These are phyloP conservation scores for Guadua angustifolia DNA, from an alignment of 176 grass and related monocot species.

Conservation along the genomic window DNA sequence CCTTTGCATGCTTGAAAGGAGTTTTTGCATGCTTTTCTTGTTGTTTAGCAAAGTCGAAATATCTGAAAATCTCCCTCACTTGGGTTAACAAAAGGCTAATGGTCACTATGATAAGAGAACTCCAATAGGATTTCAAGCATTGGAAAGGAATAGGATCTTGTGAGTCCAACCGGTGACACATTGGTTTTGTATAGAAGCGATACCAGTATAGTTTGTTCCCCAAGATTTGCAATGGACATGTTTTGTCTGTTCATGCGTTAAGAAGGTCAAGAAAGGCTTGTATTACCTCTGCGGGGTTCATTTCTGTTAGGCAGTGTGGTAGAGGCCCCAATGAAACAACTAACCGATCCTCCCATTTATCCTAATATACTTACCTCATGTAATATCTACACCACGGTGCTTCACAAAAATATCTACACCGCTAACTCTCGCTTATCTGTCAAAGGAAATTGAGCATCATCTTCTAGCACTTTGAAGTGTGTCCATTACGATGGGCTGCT, in stretches of 20 bases:
- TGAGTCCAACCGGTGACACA: background rate
- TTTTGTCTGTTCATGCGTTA: conserved; percentile 17
- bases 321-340: background rate
- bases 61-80: background rate
- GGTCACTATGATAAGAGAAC: background rate
- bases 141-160: background rate
- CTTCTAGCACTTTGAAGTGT: conserved; percentile 82
- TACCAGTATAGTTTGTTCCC: background rate
- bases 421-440: conserved; percentile 34
- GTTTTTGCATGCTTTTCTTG: background rate
- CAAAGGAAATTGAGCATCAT: conserved; percentile 51
- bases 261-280: background rate
- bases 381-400: conserved; percentile 33
- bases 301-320: background rate
- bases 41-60: background rate
- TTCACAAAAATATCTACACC: too few relatives aligned
- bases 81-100: background rate
- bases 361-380: conserved; percentile 28
- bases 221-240: background rate
- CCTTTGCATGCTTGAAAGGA: too few relatives aligned
- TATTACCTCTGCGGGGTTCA: conserved; percentile 11
- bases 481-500: conserved; percentile 77
- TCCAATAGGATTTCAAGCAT: background rate
- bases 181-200: background rate
- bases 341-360: background rate